Evolutionary conservation across 2,329 filamentous ascomycete species (phyloP).

Genomic region (Basipetospora chlamydospora): DNA sequence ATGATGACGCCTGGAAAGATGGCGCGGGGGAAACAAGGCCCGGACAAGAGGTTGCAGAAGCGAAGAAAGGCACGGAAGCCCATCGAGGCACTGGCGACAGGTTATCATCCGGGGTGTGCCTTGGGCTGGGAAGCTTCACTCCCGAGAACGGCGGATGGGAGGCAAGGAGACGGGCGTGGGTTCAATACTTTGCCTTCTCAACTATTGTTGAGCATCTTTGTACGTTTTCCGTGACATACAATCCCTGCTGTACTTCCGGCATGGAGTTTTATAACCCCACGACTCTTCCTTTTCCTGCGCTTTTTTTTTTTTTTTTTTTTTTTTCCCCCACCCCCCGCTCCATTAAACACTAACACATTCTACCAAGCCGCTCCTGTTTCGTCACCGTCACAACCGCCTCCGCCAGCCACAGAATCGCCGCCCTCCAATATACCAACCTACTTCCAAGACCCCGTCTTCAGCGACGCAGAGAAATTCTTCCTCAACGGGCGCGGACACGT

Average conservation of each 20-base stretch:
- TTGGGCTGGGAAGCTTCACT: slow-evolving; percentile 41
- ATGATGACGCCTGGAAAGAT: neutral
- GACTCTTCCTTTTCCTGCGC: neutral
- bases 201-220: slow-evolving; percentile 20
- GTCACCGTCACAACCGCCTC: neutral
- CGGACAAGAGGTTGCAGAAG: too few species aligned
- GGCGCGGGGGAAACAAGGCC: too few species aligned
- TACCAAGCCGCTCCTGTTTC: too few species aligned
- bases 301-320: neutral
- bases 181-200: slow-evolving; percentile 39
- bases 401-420: neutral
- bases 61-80: too few species aligned
- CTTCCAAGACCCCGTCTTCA: slow-evolving; percentile 42
- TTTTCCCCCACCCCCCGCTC: neutral
- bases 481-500: slow-evolving; percentile 42
- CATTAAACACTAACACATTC: neutral
- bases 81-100: too few species aligned
- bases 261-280: too few species aligned
- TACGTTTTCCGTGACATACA: too few species aligned
- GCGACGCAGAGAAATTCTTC: slow-evolving; percentile 31
- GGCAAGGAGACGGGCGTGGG: slow-evolving; percentile 28
- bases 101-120: slow-evolving; percentile 27
- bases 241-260: too few species aligned
- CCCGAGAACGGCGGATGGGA: slow-evolving; percentile 27
- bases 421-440: slow-evolving; percentile 11